Evolutionary conservation across 73 alveolate species (phyloP).

Genomic region (Paramecium sexaurelia): DNA sequence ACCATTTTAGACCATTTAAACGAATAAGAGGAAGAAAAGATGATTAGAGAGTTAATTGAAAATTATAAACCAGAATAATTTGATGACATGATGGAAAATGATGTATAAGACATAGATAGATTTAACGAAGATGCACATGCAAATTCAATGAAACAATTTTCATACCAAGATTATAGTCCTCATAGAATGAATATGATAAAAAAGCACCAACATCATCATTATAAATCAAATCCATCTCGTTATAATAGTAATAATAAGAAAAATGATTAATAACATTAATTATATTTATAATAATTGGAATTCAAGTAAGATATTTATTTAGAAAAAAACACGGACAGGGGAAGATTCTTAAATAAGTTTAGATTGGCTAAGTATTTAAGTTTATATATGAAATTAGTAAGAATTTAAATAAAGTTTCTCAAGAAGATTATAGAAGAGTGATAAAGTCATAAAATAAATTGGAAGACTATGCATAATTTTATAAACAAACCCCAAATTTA

Average conservation of each 20-base stretch:
- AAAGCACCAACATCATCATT: background rate
- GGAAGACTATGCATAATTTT: conserved; percentile 22
- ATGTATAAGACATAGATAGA: background rate
- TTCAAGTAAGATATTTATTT: background rate
- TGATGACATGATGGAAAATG: conserved; percentile 20
- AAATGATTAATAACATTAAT: background rate
- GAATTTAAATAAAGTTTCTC: background rate
- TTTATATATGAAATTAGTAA: background rate
- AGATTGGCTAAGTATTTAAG: conserved; percentile 38
- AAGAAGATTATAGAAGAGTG: conserved; percentile 10
- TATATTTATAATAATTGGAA: background rate
- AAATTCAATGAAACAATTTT: background rate
- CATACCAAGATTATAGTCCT: conserved; percentile 8
- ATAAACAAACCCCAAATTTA: background rate
- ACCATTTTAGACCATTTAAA: background rate
- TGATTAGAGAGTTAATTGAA: background rate
- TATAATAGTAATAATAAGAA: background rate
- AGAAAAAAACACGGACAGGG: background rate
- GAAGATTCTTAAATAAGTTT: background rate
- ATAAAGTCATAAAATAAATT: background rate
- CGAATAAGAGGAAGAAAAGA: background rate
- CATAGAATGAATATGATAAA: conserved; percentile 24
- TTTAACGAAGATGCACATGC: background rate
- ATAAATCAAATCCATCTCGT: conserved; percentile 8
- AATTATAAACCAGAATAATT: background rate